Evolutionary conservation across 2,329 filamentous ascomycete genomes (phyloP).

Genomic region (Fusarium fujikuroi): DNA sequence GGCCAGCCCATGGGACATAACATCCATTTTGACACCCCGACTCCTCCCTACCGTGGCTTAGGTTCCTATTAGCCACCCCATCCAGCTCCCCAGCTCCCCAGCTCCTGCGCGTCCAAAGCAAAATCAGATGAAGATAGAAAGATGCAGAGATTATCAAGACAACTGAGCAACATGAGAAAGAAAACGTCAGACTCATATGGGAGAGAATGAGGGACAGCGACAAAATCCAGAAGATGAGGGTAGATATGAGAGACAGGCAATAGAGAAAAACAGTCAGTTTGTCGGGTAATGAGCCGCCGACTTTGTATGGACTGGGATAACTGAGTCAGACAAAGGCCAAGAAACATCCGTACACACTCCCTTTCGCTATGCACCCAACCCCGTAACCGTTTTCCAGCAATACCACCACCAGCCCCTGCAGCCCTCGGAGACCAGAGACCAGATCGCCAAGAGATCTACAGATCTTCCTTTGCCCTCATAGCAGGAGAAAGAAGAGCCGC

Average conservation of each 20-base stretch:
- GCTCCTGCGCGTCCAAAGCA: slow-evolving; percentile 42
- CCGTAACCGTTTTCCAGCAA: slow-evolving; percentile 57
- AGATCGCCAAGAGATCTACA: not conserved
- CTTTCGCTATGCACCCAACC: slow-evolving; percentile 57
- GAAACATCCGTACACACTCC: slow-evolving; percentile 55
- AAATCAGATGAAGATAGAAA: slow-evolving; percentile 32
- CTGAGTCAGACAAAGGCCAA: slow-evolving; percentile 52
- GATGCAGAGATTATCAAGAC: slow-evolving; percentile 30
- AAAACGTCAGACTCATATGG: slow-evolving; percentile 18
- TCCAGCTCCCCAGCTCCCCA: slow-evolving; percentile 46
- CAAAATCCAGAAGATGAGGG: slow-evolving; percentile 27
- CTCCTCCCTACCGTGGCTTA: slow-evolving; percentile 42
- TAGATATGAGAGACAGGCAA: slow-evolving; percentile 33
- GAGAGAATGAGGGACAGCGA: slow-evolving; percentile 23
- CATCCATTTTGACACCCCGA: slow-evolving; percentile 44
- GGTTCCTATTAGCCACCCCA: slow-evolving; percentile 34
- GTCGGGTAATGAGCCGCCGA: slow-evolving; percentile 39
- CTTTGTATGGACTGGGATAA: slow-evolving; percentile 47
- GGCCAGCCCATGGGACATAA: slow-evolving; percentile 37
- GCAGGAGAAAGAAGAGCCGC: slow-evolving; percentile 7
- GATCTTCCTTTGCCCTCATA: not conserved
- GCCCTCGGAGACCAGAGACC: not conserved
- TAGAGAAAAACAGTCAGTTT: slow-evolving; percentile 42
- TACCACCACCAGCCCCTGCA: slow-evolving; percentile 45
- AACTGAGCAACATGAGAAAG: slow-evolving; percentile 23